Base-by-base conservation (phyloP, 441 rosid genomes). In the Adansonia madagascariensis region DNA sequence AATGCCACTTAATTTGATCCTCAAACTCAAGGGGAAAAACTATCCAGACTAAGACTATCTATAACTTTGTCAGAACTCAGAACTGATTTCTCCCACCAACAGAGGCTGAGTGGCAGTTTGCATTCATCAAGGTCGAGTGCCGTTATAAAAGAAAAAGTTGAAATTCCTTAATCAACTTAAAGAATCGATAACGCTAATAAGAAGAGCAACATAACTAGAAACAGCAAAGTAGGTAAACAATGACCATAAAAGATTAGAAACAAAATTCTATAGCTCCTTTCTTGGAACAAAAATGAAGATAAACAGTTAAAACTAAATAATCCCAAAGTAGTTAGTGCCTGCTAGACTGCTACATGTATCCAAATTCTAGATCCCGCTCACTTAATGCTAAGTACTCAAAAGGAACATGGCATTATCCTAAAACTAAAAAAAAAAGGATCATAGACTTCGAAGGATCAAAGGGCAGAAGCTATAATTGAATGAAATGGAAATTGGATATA, bases 1-100 rank as follows among this genome's bases (percentile, higher is more conserved):
- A 50, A 59, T 18, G 70, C 24, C 18, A 44, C 39, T 78, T 49
- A 50, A 24, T 68, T 43, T 17, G 61, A 75, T 69, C 15, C 61
- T 61, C 49, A 47, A 53, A 27, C 52, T 56, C 39, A 18, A 22
- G 2, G 17, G 39, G 22, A 22, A 56, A 20, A 61, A 49, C 10
- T 18, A 9, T 64, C 20, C 46, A 35, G 12, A 43, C 18, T 10
- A 55, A 55, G 50, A 61, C 31, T 20, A 43, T 31, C 71, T 61
- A 41, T 1, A 43, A 14, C 27, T 65, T 65, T 17, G 15, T 9
- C 15, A 3, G 50, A 65, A 17, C 44, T 17, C 6, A 1, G 50
- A 43, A 17, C 35, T 31, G 31, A 80, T 46, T 71, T 46, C 59
- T 64, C 63, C 70, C 53, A 64, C 52, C 24, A 41, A 53, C 49